A percentile compares a stretch with the other conserved stretches of the same genome.
These are phyloP conservation scores for Saccharomyces kudriavzevii DNA, from an alignment of 805 yeast species.

Conservation along the genomic window DNA sequence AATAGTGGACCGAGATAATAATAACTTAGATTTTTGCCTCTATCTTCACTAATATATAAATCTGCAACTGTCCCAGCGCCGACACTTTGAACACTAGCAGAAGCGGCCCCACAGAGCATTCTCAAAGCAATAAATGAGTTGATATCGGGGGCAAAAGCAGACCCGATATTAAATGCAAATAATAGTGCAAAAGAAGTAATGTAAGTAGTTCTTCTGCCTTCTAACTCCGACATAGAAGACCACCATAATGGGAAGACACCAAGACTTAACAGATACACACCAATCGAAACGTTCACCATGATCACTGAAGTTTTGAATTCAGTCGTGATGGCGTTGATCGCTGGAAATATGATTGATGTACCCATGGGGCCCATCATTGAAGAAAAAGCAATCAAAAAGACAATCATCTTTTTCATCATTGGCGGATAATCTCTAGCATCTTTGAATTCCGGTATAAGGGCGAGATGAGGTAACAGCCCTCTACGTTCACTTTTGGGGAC, in stretches of 20 bases:
- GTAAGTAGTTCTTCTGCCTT: slow-evolving; percentile 71
- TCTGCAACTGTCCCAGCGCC: slow-evolving; percentile 88
- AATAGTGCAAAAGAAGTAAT: slow-evolving; percentile 57
- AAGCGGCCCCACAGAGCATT: slow-evolving; percentile 67
- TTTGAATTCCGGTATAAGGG: slow-evolving; percentile 58
- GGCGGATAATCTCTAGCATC: slow-evolving; percentile 61
- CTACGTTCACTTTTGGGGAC: slow-evolving; percentile 37
- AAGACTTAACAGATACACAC: slow-evolving; percentile 61
- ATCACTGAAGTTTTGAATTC: slow-evolving; percentile 50
- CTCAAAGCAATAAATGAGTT: slow-evolving; percentile 59
- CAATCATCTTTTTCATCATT: slow-evolving; percentile 43
- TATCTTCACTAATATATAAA: slow-evolving; percentile 51
- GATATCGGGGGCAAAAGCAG: slow-evolving; percentile 57
- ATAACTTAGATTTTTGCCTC: slow-evolving; percentile 75
- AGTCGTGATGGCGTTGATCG: slow-evolving; percentile 49
- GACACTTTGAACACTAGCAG: slow-evolving; percentile 80
- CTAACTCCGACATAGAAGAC: slow-evolving; percentile 68
- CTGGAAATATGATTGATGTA: slow-evolving; percentile 74
- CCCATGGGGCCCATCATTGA: slow-evolving; percentile 86
- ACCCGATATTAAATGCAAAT: slow-evolving; percentile 61
- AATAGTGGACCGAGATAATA: slow-evolving; percentile 73
- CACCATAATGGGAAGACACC: slow-evolving; percentile 87
- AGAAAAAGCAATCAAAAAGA: slow-evolving; percentile 60
- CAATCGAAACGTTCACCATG: slow-evolving; percentile 69
- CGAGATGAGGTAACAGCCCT: slow-evolving; percentile 46